Evolutionary conservation across 371 early-diverging fungal species (phyloP).

Genomic region (Zancudomyces culisetae): DNA sequence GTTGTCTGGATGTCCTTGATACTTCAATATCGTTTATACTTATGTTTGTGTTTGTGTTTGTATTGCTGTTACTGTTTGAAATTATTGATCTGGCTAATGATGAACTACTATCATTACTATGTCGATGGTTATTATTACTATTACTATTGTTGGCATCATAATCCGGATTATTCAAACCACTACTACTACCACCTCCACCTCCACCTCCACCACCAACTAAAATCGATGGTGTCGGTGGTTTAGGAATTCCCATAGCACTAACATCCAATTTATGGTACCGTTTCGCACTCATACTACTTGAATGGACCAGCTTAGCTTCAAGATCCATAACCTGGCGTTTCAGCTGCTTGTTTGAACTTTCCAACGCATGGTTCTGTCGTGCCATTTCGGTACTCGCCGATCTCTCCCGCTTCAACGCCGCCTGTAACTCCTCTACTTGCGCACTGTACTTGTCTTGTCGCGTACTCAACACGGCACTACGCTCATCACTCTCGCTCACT

Average conservation of each 20-base stretch:
- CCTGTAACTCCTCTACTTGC: slow-evolving; percentile 27
- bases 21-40: slow-evolving; percentile 29
- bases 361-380: slow-evolving; percentile 39
- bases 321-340: slow-evolving; percentile 47
- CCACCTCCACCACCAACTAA: background rate
- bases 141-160: too few relatives aligned
- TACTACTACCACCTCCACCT: background rate
- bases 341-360: slow-evolving; percentile 58
- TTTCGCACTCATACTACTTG: slow-evolving; percentile 27
- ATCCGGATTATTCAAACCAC: too few relatives aligned
- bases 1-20: slow-evolving; percentile 49
- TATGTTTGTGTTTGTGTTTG: slow-evolving; percentile 6
- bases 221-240: slow-evolving; percentile 43
- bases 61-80: background rate
- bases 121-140: background rate
- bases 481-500: slow-evolving; percentile 38
- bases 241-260: too few relatives aligned
- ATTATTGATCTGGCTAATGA: background rate
- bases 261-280: slow-evolving; percentile 17
- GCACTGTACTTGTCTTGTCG: slow-evolving; percentile 26
- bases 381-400: slow-evolving; percentile 35
- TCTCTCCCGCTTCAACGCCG: slow-evolving; percentile 44
- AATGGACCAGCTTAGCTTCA: slow-evolving; percentile 35
- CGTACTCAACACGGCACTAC: slow-evolving; percentile 23
- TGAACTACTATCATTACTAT: background rate